Evolutionary conservation across 768 basidiomycete genomes (phyloP).

Genomic region (Neoboletus magnificus): DNA sequence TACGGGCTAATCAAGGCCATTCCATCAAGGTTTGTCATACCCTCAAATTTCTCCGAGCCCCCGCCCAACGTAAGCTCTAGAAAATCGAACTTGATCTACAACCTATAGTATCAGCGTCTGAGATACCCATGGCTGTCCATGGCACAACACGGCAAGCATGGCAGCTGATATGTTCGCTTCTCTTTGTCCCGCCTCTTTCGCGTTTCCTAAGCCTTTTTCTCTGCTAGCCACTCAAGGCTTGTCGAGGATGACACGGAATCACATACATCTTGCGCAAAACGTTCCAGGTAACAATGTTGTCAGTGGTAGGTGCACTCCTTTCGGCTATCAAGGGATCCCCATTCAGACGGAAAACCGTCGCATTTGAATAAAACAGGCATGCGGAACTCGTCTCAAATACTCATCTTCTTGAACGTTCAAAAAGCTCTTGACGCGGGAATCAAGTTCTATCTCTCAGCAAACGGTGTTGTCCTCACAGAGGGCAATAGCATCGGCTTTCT

Average conservation of each 20-base stretch:
- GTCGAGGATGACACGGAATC: conserved; percentile 83
- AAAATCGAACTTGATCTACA: conserved; percentile 64
- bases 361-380: conserved; percentile 53
- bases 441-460: conserved; percentile 74
- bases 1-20: conserved; percentile 89
- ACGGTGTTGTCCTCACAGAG: conserved; percentile 85
- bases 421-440: conserved; percentile 67
- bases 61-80: conserved; percentile 34
- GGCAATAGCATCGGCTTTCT: conserved; percentile 68
- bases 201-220: not conserved
- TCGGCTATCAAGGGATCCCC: not conserved
- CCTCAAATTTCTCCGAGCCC: not conserved
- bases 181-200: not conserved
- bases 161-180: conserved; percentile 58
- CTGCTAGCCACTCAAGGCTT: conserved; percentile 62
- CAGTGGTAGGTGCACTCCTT: conserved; percentile 56
- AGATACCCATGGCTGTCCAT: conserved; percentile 82
- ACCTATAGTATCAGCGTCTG: conserved; percentile 50
- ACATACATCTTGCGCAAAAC: conserved; percentile 90
- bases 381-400: conserved; percentile 70
- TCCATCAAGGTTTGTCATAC: conserved; percentile 60
- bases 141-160: conserved; percentile 72
- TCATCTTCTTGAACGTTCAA: conserved; percentile 78
- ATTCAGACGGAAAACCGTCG: not conserved
- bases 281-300: conserved; percentile 61